These are phyloP conservation scores for Alternaria burnsii DNA, from an alignment of 2,329 filamentous ascomycete species.

Conservation along the genomic window DNA sequence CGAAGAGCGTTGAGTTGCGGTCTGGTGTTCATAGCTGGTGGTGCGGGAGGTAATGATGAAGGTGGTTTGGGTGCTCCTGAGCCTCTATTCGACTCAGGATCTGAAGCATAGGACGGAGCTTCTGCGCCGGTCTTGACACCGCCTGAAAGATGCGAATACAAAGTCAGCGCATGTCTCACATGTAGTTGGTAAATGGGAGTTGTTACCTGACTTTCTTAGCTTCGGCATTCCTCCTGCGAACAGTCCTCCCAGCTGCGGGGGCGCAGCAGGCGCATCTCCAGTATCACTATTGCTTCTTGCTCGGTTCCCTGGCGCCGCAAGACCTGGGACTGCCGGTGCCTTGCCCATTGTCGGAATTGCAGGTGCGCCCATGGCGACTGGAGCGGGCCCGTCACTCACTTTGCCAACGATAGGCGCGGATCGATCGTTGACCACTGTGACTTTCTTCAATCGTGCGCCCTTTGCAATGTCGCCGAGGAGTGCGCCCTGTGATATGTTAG, in stretches of 20 bases:
- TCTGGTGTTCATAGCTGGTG: slow-evolving; percentile 61
- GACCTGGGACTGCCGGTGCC: slow-evolving; percentile 59
- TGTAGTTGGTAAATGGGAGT: slow-evolving; percentile 33
- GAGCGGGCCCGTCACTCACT: slow-evolving; percentile 63
- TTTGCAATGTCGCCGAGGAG: slow-evolving; percentile 88
- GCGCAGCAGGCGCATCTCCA: slow-evolving; percentile 46
- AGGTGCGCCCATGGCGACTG: slow-evolving; percentile 75
- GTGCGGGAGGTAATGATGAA: slow-evolving; percentile 59
- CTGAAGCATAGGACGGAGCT: slow-evolving; percentile 78
- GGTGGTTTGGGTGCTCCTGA: slow-evolving; percentile 62
- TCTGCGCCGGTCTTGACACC: slow-evolving; percentile 69
- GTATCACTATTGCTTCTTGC: slow-evolving; percentile 86
- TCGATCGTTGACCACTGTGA: slow-evolving; percentile 85
- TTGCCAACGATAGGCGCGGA: slow-evolving; percentile 78
- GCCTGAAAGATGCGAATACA: slow-evolving; percentile 43
- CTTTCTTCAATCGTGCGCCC: slow-evolving; percentile 80
- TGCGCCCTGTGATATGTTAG: slow-evolving; percentile 70
- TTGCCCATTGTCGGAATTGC: slow-evolving; percentile 72
- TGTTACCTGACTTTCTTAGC: slow-evolving; percentile 77
- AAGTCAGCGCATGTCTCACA: neutral
- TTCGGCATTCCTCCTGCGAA: slow-evolving; percentile 97
- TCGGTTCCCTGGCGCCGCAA: slow-evolving; percentile 72
- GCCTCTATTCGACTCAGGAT: slow-evolving; percentile 70
- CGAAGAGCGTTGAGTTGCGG: slow-evolving; percentile 68
- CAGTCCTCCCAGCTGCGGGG: slow-evolving; percentile 84